Evolutionary conservation across 495 filamentous ascomycete species (phyloP).

Genomic region (Xylaria venustula): DNA sequence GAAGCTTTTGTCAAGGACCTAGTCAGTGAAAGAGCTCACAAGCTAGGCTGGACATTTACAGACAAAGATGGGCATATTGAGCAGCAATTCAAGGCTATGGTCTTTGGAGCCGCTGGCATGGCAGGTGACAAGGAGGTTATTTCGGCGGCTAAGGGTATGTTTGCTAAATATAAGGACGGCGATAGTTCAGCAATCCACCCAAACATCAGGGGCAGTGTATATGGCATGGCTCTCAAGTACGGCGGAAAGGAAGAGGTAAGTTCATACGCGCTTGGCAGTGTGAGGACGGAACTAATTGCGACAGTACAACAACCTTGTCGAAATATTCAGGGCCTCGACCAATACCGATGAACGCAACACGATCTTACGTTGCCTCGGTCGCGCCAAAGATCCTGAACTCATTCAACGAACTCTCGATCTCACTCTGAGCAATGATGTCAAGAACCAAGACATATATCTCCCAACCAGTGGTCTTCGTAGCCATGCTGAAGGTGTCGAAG

Average conservation of each 20-base stretch:
- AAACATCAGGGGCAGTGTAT: conserved; percentile 68
- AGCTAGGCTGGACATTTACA: conserved; percentile 84
- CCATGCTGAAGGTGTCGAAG: conserved; percentile 75
- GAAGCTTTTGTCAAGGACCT: conserved; percentile 78
- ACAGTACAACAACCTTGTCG: conserved; percentile 73
- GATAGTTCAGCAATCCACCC: conserved; percentile 69
- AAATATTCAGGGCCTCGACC: conserved; percentile 80
- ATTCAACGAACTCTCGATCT: conserved; percentile 78
- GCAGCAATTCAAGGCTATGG: conserved; percentile 78
- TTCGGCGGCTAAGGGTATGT: conserved; percentile 68
- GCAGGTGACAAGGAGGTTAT: conserved; percentile 63
- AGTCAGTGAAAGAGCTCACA: conserved; percentile 72
- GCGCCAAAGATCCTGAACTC: conserved; percentile 71
- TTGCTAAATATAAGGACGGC: conserved; percentile 65
- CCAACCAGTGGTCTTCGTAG: conserved; percentile 74
- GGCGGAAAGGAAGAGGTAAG: conserved; percentile 71
- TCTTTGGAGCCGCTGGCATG: conserved; percentile 65
- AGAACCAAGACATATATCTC: conserved; percentile 95
- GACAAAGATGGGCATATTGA: conserved; percentile 81
- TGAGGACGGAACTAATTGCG: conserved; percentile 18
- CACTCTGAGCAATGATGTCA: conserved; percentile 78
- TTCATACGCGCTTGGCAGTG: conserved; percentile 9
- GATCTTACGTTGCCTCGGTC: conserved; percentile 83
- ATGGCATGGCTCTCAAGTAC: conserved; percentile 68
- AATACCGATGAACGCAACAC: conserved; percentile 94